A percentile compares a stretch with the other conserved stretches of the same genome.
These are phyloP conservation scores for Grifola frondosa DNA, from an alignment of 1,284 basidiomycete species.

Conservation along the genomic window DNA sequence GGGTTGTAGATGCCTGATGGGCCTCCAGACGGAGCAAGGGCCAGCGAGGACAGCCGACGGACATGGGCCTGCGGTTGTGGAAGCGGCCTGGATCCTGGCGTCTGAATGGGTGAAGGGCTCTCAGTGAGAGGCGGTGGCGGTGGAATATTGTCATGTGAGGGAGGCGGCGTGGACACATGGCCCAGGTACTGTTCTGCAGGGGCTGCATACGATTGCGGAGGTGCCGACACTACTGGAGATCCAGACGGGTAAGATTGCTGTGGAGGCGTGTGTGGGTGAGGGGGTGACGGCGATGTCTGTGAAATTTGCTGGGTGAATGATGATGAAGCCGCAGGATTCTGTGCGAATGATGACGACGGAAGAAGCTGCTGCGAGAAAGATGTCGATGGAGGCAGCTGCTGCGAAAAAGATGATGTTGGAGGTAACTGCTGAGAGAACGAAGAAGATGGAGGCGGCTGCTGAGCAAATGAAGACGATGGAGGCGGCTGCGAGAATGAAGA, in stretches of 20 bases:
- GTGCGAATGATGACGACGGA: slow-evolving; percentile 7
- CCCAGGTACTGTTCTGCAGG: slow-evolving; percentile 20
- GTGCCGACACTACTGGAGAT: slow-evolving; percentile 5
- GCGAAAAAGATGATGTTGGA: slow-evolving; percentile 4
- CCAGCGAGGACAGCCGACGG: slow-evolving; percentile 21
- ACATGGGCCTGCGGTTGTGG: slow-evolving; percentile 37
- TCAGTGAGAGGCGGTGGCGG: slow-evolving; percentile 33
- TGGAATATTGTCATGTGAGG: slow-evolving; percentile 35
- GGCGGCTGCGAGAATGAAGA: slow-evolving; percentile 12
- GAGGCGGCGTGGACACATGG: slow-evolving; percentile 18
- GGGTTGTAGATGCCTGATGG: slow-evolving; percentile 21
- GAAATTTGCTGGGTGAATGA: slow-evolving; percentile 11
- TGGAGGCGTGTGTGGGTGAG: slow-evolving; percentile 17
- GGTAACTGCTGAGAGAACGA: slow-evolving; percentile 29
- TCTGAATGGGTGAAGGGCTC: slow-evolving; percentile 34
- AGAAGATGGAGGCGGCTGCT: slow-evolving; percentile 29
- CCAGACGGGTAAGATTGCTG: slow-evolving; percentile 9
- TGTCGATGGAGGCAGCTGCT: too few relatives aligned
- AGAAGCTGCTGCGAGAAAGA: slow-evolving; percentile 12
- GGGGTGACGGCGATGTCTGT: slow-evolving; percentile 16
- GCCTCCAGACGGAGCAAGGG: slow-evolving; percentile 20
- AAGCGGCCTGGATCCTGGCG: slow-evolving; percentile 53
- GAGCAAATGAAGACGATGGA: slow-evolving; percentile 16
- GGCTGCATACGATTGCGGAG: slow-evolving; percentile 11
- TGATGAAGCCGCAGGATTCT: too few relatives aligned